These are phyloP conservation scores for Mallotus repandus DNA, from an alignment of 441 rosid species.

Conservation along the genomic window DNA sequence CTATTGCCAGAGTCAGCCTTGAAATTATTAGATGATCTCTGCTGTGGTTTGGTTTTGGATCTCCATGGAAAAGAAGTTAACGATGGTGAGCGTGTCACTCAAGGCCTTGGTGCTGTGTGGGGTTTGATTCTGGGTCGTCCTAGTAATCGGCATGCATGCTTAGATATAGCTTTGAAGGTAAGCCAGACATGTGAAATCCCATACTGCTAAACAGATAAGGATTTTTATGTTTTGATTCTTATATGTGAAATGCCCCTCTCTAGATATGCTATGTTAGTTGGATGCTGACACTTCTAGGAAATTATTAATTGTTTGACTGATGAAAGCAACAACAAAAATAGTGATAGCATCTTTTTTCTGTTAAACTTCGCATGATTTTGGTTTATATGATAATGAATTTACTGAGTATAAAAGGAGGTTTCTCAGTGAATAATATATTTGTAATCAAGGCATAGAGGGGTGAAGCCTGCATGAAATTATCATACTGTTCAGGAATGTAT, in stretches of 20 bases:
- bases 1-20: slow-evolving; percentile 75
- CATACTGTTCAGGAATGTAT: not conserved
- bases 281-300: not conserved
- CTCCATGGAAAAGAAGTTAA: slow-evolving; percentile 59
- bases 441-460: not conserved
- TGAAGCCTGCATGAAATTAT: not conserved
- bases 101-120: slow-evolving; percentile 99
- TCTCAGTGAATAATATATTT: not conserved
- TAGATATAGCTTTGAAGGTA: slow-evolving; percentile 94
- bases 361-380: not conserved
- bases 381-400: not conserved
- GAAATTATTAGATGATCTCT: slow-evolving; percentile 78
- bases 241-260: slow-evolving; percentile 6
- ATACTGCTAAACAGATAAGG: slow-evolving; percentile 10
- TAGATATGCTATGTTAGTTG: not conserved
- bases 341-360: not conserved
- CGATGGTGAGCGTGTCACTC: slow-evolving; percentile 95
- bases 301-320: not conserved
- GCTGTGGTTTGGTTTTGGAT: slow-evolving; percentile 68
- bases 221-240: slow-evolving; percentile 19
- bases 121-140: slow-evolving; percentile 96
- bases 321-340: not conserved
- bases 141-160: slow-evolving; percentile 80
- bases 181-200: slow-evolving; percentile 21
- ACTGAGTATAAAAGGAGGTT: not conserved